phyloP scores from a whole-genome alignment of 768 basidiomycete species.

The Boletus speciosus region DNA sequence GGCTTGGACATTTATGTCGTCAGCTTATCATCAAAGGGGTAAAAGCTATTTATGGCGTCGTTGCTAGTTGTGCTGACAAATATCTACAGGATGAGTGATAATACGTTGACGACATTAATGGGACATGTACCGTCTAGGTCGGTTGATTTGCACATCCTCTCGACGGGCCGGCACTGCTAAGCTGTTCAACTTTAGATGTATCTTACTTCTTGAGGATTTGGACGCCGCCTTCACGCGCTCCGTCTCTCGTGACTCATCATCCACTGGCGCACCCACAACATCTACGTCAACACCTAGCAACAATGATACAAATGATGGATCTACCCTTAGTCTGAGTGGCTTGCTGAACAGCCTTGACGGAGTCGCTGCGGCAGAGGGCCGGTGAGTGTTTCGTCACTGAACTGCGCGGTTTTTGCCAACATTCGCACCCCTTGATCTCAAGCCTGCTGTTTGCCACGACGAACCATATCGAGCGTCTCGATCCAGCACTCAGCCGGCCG shows the following conservation, averaged over 20 bases:
- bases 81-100: constrained; percentile 77
- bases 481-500: constrained; percentile 82
- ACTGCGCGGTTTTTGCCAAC: constrained; percentile 16
- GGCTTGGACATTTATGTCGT: constrained; percentile 90
- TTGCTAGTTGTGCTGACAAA: constrained; percentile 8
- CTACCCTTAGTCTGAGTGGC: constrained; percentile 81
- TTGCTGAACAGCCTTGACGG: constrained; percentile 84
- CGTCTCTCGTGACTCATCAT: constrained; percentile 75
- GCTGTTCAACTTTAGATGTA: constrained; percentile 53
- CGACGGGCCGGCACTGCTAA: constrained; percentile 12
- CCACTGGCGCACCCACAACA: constrained; percentile 68
- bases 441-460: constrained; percentile 86
- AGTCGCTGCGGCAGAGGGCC: constrained; percentile 81
- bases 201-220: constrained; percentile 90
- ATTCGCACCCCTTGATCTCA: constrained; percentile 27
- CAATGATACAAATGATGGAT: constrained; percentile 63
- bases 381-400: constrained; percentile 45
- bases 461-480: constrained; percentile 91
- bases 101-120: constrained; percentile 83
- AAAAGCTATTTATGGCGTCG: constrained; percentile 22
- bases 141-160: constrained; percentile 12
- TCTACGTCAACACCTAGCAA: constrained; percentile 40
- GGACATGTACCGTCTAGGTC: constrained; percentile 82
- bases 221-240: constrained; percentile 89
- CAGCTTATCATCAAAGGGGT: constrained; percentile 85